These are phyloP conservation scores for Sergeia podlipaevii DNA, from an alignment of 208 protist species.

Conservation along the genomic window DNA sequence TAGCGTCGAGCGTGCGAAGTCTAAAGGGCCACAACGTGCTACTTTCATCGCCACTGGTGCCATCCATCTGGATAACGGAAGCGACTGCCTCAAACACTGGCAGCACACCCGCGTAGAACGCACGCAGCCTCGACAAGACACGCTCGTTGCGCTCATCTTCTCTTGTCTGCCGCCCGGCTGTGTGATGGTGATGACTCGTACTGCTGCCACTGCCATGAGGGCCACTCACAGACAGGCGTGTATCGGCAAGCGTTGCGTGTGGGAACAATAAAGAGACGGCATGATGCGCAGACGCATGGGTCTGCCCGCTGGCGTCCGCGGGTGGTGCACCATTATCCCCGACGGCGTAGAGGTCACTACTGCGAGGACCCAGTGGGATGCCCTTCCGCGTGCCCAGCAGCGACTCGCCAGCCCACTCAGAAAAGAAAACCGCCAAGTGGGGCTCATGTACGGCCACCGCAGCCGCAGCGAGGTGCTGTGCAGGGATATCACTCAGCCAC, in stretches of 20 bases:
- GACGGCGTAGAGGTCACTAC: not conserved
- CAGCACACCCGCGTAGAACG: too few relatives aligned
- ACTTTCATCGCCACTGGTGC: too few relatives aligned
- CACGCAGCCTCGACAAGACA: too few relatives aligned
- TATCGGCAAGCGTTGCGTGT: not conserved
- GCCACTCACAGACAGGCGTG: too few relatives aligned
- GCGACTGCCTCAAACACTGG: too few relatives aligned
- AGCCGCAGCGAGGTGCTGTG: constrained; percentile 34
- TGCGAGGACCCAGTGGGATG: constrained; percentile 16
- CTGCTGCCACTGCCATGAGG: too few relatives aligned
- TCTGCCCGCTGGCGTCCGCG: not conserved
- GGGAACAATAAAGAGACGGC: not conserved
- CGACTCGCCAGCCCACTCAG: constrained; percentile 56
- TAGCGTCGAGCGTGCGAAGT: too few relatives aligned
- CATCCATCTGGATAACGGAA: too few relatives aligned
- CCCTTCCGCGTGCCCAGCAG: constrained; percentile 40
- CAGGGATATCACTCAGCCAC: constrained; percentile 62
- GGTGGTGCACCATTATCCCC: not conserved
- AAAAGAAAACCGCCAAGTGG: constrained; percentile 44
- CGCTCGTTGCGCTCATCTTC: too few relatives aligned
- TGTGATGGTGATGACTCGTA: too few relatives aligned
- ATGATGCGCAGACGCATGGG: not conserved
- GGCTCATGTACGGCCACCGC: constrained; percentile 33
- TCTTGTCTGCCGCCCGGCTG: too few relatives aligned
- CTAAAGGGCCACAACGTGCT: too few relatives aligned